phyloP scores from a whole-genome alignment of 345 rosid genomes.

The Rhodomyrtus tomentosa region DNA sequence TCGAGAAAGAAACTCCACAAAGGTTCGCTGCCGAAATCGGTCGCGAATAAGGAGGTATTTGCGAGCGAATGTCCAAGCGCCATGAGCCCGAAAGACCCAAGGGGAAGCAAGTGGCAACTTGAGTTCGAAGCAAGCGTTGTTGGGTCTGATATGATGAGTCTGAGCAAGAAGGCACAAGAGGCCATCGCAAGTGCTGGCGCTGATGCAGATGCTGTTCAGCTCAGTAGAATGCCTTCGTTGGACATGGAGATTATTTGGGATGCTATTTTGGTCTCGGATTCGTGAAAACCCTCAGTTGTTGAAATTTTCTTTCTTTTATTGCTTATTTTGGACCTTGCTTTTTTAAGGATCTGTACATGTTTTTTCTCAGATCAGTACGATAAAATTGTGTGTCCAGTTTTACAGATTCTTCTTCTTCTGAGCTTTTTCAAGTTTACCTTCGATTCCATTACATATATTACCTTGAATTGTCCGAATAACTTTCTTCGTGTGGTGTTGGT shows the following conservation, averaged over 20 bases:
- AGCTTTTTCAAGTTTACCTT: not conserved
- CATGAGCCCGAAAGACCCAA: not conserved
- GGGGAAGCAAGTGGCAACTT: conserved; percentile 24
- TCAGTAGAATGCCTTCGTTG: conserved; percentile 95
- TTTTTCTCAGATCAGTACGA: not conserved
- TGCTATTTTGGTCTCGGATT: conserved; percentile 57
- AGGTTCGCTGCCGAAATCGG: not conserved
- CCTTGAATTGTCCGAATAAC: not conserved
- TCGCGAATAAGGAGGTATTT: not conserved
- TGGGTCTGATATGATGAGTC: conserved; percentile 9
- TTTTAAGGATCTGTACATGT: not conserved
- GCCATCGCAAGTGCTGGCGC: not conserved
- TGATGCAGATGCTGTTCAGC: conserved; percentile 60
- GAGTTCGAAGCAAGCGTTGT: conserved; percentile 14
- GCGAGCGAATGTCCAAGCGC: not conserved
- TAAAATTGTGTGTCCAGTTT: not conserved
- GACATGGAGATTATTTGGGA: conserved; percentile 99
- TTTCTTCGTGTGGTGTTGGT: not conserved
- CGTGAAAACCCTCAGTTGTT: conserved; percentile 17
- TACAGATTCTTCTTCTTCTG: not conserved
- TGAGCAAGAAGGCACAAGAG: not conserved
- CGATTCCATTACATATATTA: not conserved
- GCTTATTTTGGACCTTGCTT: not conserved
- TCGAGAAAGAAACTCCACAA: conserved; percentile 1
- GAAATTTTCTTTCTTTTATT: not conserved